These are phyloP conservation scores for Conoideocrella luteorostrata DNA, from an alignment of 2,329 filamentous ascomycete genomes.

Conservation along the genomic window DNA sequence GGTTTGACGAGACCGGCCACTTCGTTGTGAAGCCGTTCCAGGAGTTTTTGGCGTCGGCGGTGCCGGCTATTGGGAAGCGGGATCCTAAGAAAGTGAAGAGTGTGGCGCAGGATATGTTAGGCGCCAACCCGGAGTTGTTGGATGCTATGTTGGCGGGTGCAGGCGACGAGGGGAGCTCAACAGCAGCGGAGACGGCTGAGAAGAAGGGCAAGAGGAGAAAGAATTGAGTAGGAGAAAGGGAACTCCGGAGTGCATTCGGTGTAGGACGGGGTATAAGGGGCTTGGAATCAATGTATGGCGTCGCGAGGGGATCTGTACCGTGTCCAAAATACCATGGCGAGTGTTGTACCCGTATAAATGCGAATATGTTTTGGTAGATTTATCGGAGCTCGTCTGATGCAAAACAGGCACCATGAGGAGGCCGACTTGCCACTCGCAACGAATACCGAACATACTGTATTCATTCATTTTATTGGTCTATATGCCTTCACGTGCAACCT, in stretches of 20 bases:
- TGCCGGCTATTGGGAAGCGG: conserved; percentile 58
- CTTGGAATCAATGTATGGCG: no score
- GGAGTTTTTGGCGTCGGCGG: conserved; percentile 63
- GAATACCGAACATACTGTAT: no score
- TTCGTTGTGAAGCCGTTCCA: conserved; percentile 75
- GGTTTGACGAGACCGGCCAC: conserved; percentile 68
- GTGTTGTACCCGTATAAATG: no score
- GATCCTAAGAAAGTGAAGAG: conserved; percentile 53
- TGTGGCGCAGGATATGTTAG: conserved; percentile 29
- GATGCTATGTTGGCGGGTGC: conserved; percentile 37
- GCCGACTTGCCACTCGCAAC: no score
- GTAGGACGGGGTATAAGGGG: no score
- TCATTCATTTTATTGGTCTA: no score
- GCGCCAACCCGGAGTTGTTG: conserved; percentile 40
- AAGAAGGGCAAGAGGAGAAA: conserved; percentile 43
- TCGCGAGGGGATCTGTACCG: background rate
- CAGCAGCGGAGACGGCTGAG: conserved; percentile 26
- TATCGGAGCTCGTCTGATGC: no score
- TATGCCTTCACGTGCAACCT: background rate
- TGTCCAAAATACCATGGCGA: no score
- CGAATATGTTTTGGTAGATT: no score
- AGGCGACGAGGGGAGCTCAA: conserved; percentile 21
- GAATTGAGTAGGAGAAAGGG: conserved; percentile 18
- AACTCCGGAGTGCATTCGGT: no score
- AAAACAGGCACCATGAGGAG: no score